Base-by-base conservation (phyloP, 2,329 filamentous ascomycete species). In the Beauveria bassiana region DNA sequence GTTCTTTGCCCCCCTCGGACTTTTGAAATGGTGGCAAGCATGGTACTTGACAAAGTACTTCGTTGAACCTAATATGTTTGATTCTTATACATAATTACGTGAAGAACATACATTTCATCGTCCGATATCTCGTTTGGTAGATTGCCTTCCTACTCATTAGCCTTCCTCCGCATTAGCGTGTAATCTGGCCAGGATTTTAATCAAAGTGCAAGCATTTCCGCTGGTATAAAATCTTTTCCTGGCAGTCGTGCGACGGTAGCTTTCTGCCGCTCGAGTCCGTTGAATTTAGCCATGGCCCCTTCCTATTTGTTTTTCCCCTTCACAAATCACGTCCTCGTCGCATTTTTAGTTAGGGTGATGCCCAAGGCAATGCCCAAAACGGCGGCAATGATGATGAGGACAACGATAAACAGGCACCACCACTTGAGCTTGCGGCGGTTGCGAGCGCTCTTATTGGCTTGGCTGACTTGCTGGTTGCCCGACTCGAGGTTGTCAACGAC, bases 351-450 rank as follows among this genome's bases (percentile, higher is more conserved):
- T 45, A 82, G 66, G 49, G 72, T 74, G 56, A 86, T 69, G 54
- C 80, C 82, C 16, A 86, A 71, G 61, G 79, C 82, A 64, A 87
- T 79, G 60, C 79, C 82, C 40, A 85, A 71, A 9, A 75, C 79
- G 62, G 86, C 75, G 65, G 77, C 79, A 57, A 87, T 71, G 68
- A 84, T 73, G 71, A 86, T 84, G 71, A 87, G 76, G 24, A 84
- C 67, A 53, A 78, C 77, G 63, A 92, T 78, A 64, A 85, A 75
- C 64, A 90, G 77, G 70, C 87, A 90, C 82, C 84, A 91, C 90
- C 90, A 93, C 80, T 93, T 93, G 75, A 91, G 83, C 78, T 86
- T 89, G 68, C 89, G 83, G 67, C 84, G 82, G 67, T 84, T 81
- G 66, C 83, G 80, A 55, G 89, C 89, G 68, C 83, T 82, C 65